These are phyloP conservation scores for Rhododendron molle DNA, from an alignment of 148 eudicot genomes.

Conservation along the genomic window DNA sequence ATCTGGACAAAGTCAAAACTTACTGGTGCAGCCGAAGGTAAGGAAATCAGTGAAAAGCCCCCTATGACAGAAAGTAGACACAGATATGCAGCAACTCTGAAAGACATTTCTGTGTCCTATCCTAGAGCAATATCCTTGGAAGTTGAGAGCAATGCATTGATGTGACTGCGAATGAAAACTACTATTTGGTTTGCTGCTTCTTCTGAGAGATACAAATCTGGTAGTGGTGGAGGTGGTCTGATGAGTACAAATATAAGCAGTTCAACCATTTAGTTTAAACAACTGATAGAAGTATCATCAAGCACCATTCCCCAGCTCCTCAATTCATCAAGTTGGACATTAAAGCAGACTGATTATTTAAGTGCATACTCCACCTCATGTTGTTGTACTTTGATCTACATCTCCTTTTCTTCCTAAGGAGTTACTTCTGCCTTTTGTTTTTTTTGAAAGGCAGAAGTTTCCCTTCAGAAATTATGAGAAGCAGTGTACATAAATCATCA, in stretches of 20 bases:
- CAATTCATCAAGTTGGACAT: slow-evolving; percentile 4
- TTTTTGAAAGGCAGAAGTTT: too few species aligned
- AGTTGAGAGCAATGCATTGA: slow-evolving; percentile 37
- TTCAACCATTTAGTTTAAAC: not conserved
- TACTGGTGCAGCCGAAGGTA: slow-evolving; percentile 59
- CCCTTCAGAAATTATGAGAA: too few species aligned
- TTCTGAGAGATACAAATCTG: slow-evolving; percentile 61
- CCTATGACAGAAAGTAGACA: slow-evolving; percentile 48
- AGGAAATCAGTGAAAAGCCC: slow-evolving; percentile 59
- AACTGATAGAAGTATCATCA: too few species aligned
- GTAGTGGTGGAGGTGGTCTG: slow-evolving; percentile 89
- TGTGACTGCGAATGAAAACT: slow-evolving; percentile 29
- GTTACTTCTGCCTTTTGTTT: too few species aligned
- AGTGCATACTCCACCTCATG: not conserved
- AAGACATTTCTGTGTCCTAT: slow-evolving; percentile 39
- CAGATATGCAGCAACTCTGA: slow-evolving; percentile 19
- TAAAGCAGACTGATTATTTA: too few species aligned
- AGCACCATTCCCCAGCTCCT: too few species aligned
- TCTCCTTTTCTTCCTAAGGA: not conserved
- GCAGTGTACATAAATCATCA: too few species aligned
- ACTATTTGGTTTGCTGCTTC: slow-evolving; percentile 44
- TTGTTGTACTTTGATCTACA: not conserved
- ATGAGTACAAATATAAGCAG: slow-evolving; percentile 12
- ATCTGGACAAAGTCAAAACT: slow-evolving; percentile 19
- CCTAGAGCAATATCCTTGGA: slow-evolving; percentile 68